Evolutionary conservation across 768 basidiomycete species (phyloP).

Genomic region (Tricholoma sp.): DNA sequence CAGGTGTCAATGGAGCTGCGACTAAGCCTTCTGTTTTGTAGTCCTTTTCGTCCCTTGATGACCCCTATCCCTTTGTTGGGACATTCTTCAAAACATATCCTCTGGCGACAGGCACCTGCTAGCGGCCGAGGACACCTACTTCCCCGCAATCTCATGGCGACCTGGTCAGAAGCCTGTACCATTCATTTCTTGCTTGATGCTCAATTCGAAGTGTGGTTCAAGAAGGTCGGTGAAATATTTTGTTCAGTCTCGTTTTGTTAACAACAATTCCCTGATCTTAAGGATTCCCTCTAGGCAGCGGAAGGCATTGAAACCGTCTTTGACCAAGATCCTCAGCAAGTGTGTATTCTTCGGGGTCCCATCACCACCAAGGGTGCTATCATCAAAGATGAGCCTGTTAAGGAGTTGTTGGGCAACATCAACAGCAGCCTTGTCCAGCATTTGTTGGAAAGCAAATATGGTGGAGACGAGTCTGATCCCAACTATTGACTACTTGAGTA

Average conservation of each 20-base stretch:
- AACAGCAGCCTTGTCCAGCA: conserved; percentile 71
- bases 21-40: too few relatives aligned
- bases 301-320: conserved; percentile 99
- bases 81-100: too few relatives aligned
- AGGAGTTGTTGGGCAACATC: conserved; percentile 86
- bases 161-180: conserved; percentile 98
- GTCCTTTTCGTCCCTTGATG: too few relatives aligned
- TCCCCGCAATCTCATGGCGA: conserved; percentile 90
- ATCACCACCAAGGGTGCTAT: conserved; percentile 87
- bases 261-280: conserved; percentile 1
- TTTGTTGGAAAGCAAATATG: conserved; percentile 74
- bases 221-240: conserved; percentile 65
- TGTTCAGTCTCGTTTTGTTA: not conserved
- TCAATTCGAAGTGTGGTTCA: conserved; percentile 98
- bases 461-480: conserved; percentile 73
- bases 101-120: too few relatives aligned
- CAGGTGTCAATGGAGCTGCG: too few relatives aligned
- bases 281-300: conserved; percentile 97
- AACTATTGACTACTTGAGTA: conserved; percentile 74
- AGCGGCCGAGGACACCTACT: too few relatives aligned
- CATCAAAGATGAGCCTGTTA: conserved; percentile 90
- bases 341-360: conserved; percentile 96
- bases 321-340: conserved; percentile 97
- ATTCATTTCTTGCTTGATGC: conserved; percentile 94
- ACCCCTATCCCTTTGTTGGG: too few relatives aligned